A percentile compares a stretch with the other conserved stretches of the same genome.
Conservation (phyloP, 768 basidiomycete species). For the Rhizopogon vulgaris region DNA sequence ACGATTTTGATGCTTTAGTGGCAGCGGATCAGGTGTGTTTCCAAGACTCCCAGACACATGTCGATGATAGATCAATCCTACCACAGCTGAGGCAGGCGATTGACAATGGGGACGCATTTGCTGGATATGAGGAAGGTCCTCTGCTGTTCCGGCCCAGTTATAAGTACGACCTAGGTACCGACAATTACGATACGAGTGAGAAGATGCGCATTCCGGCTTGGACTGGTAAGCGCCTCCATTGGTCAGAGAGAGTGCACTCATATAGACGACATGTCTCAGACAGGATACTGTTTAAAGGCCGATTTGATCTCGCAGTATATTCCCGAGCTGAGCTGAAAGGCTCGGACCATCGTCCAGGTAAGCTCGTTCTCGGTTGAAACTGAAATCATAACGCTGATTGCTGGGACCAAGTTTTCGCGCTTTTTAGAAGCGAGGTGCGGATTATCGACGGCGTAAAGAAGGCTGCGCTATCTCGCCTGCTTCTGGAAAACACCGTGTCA, state of each 20-base stretch:
- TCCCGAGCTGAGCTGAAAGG: constrained; percentile 77
- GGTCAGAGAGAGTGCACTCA: background rate
- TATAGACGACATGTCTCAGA: constrained; percentile 42
- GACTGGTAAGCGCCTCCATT: constrained; percentile 62
- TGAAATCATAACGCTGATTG: background rate
- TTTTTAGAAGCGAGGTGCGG: constrained; percentile 74
- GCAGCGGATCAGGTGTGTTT: constrained; percentile 77
- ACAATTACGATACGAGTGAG: constrained; percentile 91
- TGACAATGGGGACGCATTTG: constrained; percentile 67
- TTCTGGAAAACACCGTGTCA: constrained; percentile 59
- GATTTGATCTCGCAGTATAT: constrained; percentile 73
- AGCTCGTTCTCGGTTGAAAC: constrained; percentile 6
- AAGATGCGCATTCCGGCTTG: constrained; percentile 96
- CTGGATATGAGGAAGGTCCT: constrained; percentile 83
- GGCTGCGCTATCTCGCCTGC: constrained; percentile 56
- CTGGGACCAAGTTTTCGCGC: constrained; percentile 60
- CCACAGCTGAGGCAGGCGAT: constrained; percentile 68
- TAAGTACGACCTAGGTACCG: constrained; percentile 78
- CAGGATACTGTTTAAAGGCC: constrained; percentile 85
- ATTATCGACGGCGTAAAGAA: constrained; percentile 76
- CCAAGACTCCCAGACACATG: background rate
- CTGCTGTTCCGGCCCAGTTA: constrained; percentile 93
- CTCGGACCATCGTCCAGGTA: constrained; percentile 96
- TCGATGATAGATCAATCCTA: constrained; percentile 4
- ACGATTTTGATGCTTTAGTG: constrained; percentile 69